A percentile compares a stretch with the other conserved stretches of the same genome.
These are phyloP conservation scores for Sphaerostilbella broomeana DNA, from an alignment of 2,329 filamentous ascomycete genomes.

Conservation along the genomic window DNA sequence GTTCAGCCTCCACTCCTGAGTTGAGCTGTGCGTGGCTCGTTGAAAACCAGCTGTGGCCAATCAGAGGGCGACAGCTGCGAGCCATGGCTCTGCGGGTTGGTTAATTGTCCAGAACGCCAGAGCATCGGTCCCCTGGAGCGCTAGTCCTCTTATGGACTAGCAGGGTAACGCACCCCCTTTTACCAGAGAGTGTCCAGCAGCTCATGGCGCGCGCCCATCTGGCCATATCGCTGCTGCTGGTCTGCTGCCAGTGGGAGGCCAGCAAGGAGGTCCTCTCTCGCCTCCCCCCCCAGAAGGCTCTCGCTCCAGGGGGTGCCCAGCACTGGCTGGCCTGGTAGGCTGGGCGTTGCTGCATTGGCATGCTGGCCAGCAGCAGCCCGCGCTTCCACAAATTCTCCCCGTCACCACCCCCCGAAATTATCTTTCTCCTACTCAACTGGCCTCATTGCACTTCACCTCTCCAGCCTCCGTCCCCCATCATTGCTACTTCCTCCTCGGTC, in stretches of 20 bases:
- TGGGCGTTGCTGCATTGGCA: constrained; percentile 9
- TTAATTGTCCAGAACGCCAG: constrained; percentile 11
- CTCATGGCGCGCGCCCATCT: background rate
- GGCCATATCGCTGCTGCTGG: background rate
- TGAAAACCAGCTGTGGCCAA: constrained; percentile 5
- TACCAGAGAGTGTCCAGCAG: constrained; percentile 4
- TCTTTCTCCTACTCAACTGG: constrained; percentile 18
- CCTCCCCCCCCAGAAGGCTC: background rate
- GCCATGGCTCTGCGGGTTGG: constrained; percentile 6
- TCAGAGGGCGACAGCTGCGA: constrained; percentile 5
- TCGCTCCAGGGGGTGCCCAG: constrained; percentile 2
- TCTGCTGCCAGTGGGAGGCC: background rate
- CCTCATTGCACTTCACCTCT: constrained; percentile 19
- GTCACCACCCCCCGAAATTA: constrained; percentile 19
- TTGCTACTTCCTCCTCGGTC: constrained; percentile 30
- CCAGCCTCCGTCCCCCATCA: constrained; percentile 28
- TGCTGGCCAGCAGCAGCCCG: constrained; percentile 5
- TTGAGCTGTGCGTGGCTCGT: constrained; percentile 10
- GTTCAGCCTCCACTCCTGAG: background rate
- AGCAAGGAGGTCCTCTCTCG: constrained; percentile 1
- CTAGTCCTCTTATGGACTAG: constrained; percentile 9
- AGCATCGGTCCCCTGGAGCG: constrained; percentile 10
- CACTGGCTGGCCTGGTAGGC: constrained; percentile 1
- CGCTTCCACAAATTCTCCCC: constrained; percentile 14
- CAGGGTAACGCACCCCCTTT: constrained; percentile 14